Base-by-base conservation (phyloP, 768 basidiomycete species). In the Psilocybe sp. region DNA sequence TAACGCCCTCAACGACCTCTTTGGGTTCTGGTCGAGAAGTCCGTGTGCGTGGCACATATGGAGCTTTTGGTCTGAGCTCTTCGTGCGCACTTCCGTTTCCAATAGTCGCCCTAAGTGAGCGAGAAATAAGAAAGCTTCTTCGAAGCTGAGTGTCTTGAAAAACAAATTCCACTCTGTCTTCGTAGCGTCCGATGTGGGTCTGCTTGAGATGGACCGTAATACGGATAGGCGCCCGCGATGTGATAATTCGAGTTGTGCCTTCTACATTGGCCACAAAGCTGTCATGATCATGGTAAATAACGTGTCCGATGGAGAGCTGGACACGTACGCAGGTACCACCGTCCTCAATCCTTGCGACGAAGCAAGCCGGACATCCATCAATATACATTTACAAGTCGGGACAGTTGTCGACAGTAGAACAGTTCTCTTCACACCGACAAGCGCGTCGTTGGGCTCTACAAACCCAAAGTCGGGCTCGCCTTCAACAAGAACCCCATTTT, bases 141-240 rank as follows among this genome's bases (percentile, higher is more conserved):
- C 62, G 57, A 8, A 77, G 65, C 19, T 68, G 67, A 0, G 60
- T 57, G 51, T 82, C 78, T 52, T 78, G 63, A 57, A 87, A 80
- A 0, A 72, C 44, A 15, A 87, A 51, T 53, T 85, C 82, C 3
- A 80, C 51, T 0, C 79, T 73, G 40, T 81, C 80, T 45, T 81
- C 72, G 51, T 71, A 80, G 2, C 77, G 68, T 9, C 84, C 83
- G 20, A 68, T 64, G 44, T 69, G 58, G 0, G 35, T 23, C 41
- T 76, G 69, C 3, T 52, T 59, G 28, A 80, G 67, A 0, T 51
- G 62, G 16, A 80, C 48, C 0, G 41, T 47, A 20, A 81, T 53
- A 1, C 50, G 46, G 19, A 71, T 43, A 2, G 71, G 59, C 1
- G 38, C 46, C 15, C 52, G 41, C 5, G 57, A 61, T 3, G 47